Base-by-base conservation (phyloP, 2,329 filamentous ascomycete species). In the Hansfordia pulvinata region DNA sequence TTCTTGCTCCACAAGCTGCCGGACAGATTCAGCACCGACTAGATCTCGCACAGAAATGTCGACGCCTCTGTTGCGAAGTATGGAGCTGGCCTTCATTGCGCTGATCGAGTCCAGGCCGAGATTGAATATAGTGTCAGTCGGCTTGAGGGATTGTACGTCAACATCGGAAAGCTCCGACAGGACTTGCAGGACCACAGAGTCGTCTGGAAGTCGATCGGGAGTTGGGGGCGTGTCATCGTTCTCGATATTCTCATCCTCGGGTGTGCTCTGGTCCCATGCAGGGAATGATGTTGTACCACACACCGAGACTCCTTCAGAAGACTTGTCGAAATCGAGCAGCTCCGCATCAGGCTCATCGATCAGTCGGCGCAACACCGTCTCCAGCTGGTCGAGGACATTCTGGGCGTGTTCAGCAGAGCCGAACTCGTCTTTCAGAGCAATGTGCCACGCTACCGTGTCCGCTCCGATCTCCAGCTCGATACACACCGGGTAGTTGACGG, bases 21-120 rank as follows among this genome's bases (percentile, higher is more conserved):
- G 43, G 13, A 92, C 60, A 0, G 71, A 83, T 4, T 64, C 59
- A 2, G 75, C 70, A 32, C 58, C 69, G 3, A 92, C 54, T 40
- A 93, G 69, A 20, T 82, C 69, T 21, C 78, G 75, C 3, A 88
- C 78, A 18, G 64, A 63, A 1, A 93, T 48, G 9, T 54, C 50
- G 6, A 93, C 50, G 0, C 62, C 68, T 21, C 62, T 52, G 37
- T 69, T 78, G 21, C 70, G 73, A 4, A 94, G 56, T 6, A 85
- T 57, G 1, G 76, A 67, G 7, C 75, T 72, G 4, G 85, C 73
- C 42, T 90, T 92, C 54, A 94, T 90, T 2, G 84, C 78, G 35
- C 77, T 88, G 47, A 94, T 93, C 0, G 86, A 94, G 46, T 94
- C 86, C 2, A 94, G 68, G 1, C 86, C 86, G 2, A 94, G 62